These are phyloP conservation scores for Syzygium malaccense DNA, from an alignment of 441 rosid genomes.

Conservation along the genomic window DNA sequence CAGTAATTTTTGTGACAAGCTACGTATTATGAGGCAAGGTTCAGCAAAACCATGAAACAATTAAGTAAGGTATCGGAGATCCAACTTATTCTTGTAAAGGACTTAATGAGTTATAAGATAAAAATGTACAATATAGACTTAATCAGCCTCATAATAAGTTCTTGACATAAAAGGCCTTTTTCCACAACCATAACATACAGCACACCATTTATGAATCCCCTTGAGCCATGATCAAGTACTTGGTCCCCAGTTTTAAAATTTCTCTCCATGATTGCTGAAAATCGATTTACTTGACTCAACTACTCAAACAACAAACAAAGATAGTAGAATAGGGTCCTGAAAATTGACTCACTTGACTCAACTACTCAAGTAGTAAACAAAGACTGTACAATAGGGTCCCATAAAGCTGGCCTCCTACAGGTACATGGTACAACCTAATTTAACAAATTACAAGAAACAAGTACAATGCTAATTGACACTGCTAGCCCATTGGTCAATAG, in stretches of 20 bases:
- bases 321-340: not conserved
- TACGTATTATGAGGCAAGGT: conserved; percentile 16
- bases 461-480: not conserved
- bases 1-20: conserved; percentile 66
- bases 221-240: not conserved
- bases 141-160: not conserved
- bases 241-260: not conserved
- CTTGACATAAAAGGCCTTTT: not conserved
- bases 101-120: not conserved
- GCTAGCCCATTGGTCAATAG: not conserved
- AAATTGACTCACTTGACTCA: not conserved
- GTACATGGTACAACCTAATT: not conserved
- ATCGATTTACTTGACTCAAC: not conserved
- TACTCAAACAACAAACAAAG: not conserved
- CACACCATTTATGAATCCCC: not conserved
- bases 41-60: not conserved
- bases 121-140: not conserved
- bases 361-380: not conserved
- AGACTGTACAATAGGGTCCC: not conserved
- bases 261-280: not conserved
- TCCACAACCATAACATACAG: not conserved
- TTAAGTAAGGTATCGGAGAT: not conserved
- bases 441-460: not conserved
- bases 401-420: not conserved
- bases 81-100: not conserved